A percentile compares a stretch with the other conserved stretches of the same genome.
These are phyloP conservation scores for Fomes fomentarius DNA, from an alignment of 1,284 basidiomycete genomes.

Conservation along the genomic window DNA sequence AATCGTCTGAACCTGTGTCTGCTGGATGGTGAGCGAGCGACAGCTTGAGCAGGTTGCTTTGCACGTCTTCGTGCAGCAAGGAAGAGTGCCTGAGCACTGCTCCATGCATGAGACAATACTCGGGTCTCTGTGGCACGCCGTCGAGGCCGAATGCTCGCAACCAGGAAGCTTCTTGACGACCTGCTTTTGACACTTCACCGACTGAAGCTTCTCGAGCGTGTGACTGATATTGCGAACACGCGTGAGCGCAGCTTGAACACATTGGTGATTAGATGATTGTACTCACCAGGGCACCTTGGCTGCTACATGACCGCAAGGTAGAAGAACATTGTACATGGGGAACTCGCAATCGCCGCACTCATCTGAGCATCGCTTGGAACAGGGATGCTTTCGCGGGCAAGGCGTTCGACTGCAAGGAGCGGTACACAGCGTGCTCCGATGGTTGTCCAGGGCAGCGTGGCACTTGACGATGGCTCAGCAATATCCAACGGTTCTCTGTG, in stretches of 20 bases:
- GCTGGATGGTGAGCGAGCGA: conserved; percentile 34
- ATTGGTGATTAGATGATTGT: no score
- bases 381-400: conserved; percentile 64
- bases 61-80: conserved; percentile 62
- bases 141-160: conserved; percentile 58
- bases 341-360: conserved; percentile 62
- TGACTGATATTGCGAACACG: conserved; percentile 51
- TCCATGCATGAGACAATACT: conserved; percentile 42
- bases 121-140: conserved; percentile 52
- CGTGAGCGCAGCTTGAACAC: no score
- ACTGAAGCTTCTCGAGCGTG: conserved; percentile 45
- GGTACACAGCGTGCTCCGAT: conserved; percentile 20
- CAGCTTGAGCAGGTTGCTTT: conserved; percentile 53
- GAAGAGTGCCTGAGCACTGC: conserved; percentile 46
- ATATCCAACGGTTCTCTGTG: neutral
- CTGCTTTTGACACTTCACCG: conserved; percentile 47
- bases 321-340: conserved; percentile 45
- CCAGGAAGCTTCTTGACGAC: conserved; percentile 51
- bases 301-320: conserved; percentile 67
- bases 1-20: neutral
- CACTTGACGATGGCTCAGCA: conserved; percentile 45
- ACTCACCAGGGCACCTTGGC: conserved; percentile 57
- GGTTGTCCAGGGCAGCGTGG: conserved; percentile 51
- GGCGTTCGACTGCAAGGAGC: conserved; percentile 53
- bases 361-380: conserved; percentile 55